Evolutionary conservation across 202 grass and related monocot genomes (phyloP).

Genomic region (Eragrostis tef): DNA sequence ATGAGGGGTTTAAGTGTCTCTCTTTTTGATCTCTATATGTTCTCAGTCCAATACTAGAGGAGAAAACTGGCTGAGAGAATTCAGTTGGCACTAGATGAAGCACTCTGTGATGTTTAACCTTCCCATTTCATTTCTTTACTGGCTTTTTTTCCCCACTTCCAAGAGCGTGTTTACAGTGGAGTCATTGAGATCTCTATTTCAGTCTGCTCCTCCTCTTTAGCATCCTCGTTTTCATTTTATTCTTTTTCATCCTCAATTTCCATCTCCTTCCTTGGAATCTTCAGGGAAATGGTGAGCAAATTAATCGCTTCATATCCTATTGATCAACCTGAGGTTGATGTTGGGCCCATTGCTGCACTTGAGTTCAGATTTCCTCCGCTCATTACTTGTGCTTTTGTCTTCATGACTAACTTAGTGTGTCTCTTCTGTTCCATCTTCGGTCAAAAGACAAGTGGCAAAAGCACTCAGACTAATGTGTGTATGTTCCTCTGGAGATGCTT

Average conservation of each 20-base stretch:
- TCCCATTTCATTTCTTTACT: conserved; percentile 72
- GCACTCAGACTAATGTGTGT: too few relatives aligned
- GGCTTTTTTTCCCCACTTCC: conserved; percentile 56
- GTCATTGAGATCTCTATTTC: conserved; percentile 54
- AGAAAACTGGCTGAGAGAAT: too few relatives aligned
- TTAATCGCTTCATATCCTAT: conserved; percentile 88
- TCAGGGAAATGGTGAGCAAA: conserved; percentile 93
- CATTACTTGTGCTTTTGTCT: conserved; percentile 70
- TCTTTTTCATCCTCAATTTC: conserved; percentile 74
- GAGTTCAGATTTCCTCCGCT: conserved; percentile 90
- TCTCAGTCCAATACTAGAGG: conserved; percentile 56
- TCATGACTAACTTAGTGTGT: conserved; percentile 89
- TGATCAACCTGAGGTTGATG: conserved; percentile 78
- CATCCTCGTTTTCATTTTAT: conserved; percentile 81
- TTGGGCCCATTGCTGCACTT: conserved; percentile 69
- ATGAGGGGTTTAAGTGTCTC: conserved; percentile 78
- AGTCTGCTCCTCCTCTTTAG: conserved; percentile 57
- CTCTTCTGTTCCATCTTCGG: conserved; percentile 84
- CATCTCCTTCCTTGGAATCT: conserved; percentile 69
- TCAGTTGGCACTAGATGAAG: too few relatives aligned
- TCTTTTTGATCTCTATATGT: conserved; percentile 75
- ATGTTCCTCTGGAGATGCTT: conserved; percentile 62
- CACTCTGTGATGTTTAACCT: conserved; percentile 52
- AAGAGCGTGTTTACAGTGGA: conserved; percentile 50
- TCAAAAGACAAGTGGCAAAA: conserved; percentile 84